Conservation (phyloP, 2,329 filamentous ascomycete genomes). For the Fusarium coffeatum region DNA sequence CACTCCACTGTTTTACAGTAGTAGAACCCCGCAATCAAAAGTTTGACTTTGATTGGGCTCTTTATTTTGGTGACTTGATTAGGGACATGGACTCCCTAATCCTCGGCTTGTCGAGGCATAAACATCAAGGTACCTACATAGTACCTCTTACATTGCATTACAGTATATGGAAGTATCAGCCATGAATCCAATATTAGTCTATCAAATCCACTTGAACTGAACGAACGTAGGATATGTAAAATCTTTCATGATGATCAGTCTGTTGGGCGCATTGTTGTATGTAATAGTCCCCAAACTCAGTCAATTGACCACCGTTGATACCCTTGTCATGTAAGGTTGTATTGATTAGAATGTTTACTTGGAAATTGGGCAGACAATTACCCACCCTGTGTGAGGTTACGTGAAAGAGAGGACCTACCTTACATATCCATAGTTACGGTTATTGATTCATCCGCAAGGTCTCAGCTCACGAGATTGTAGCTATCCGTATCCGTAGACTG, state of each 20-base stretch:
- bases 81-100: not conserved
- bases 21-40: constrained; percentile 45
- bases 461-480: constrained; percentile 9
- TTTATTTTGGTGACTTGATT: constrained; percentile 12
- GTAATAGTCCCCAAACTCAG: not conserved
- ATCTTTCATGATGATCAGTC: constrained; percentile 35
- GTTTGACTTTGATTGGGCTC: constrained; percentile 25
- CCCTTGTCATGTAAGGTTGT: constrained; percentile 9
- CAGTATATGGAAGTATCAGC: constrained; percentile 15
- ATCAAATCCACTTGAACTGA: constrained; percentile 23
- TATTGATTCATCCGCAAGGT: constrained; percentile 22
- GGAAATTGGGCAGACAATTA: constrained; percentile 10
- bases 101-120: constrained; percentile 34
- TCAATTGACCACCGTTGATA: constrained; percentile 14
- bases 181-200: constrained; percentile 19
- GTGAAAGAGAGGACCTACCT: not conserved
- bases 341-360: constrained; percentile 10
- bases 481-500: constrained; percentile 6
- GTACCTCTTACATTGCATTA: not conserved
- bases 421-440: not conserved
- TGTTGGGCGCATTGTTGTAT: constrained; percentile 4
- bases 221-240: not conserved
- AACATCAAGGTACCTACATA: not conserved
- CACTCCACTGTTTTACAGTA: constrained; percentile 14
- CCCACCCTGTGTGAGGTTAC: constrained; percentile 25